Base-by-base conservation (phyloP, 495 filamentous ascomycete genomes). In the Letharia lupina region DNA sequence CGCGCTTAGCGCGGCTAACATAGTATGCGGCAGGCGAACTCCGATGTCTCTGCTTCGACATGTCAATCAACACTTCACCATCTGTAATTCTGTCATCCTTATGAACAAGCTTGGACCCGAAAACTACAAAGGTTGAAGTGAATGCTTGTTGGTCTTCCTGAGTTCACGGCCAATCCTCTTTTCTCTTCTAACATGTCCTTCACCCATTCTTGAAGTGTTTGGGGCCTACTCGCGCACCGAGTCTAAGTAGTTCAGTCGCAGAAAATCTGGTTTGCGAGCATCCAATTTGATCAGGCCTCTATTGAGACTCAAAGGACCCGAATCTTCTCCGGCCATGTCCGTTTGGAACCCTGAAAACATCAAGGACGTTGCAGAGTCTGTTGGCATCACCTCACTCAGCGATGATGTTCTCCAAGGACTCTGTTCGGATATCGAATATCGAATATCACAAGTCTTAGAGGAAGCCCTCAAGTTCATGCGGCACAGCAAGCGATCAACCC, bases 301-400 rank as follows among this genome's bases (percentile, higher is more conserved):
- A 7, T 18, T 31, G 18, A 35, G 12, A 35, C 2, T 56, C 28
- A 16, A 35, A 15, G 28, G 35, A 35, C 10, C 31, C 12, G 6
- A 5, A 5, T 35, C 1, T 4, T 56, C 35, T 56, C 18, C 15
- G 13, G 31, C 28, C 35, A 82, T 83, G 81, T 82, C 81, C 10
- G 84, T 96, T 70, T 98, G 94, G 94, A 97, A 97, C 74, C 89
- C 89, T 31, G 95, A 98, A 70, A 98, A 94, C 67, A 89, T 98
- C 68, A 84, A 84, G 70, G 94, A 98, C 73, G 91, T 98, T 52
- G 93, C 93, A 57, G 94, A 98, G 73, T 96, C 94, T 9, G 86
- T 97, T 62, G 94, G 94, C 47, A 91, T 98, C 67, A 77, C 83
- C 63, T 82, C 83, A 60, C 82, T 98, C 64, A 81, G 80, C 70